A percentile compares a stretch with the other conserved stretches of the same genome.
Evolutionary conservation across 108 stramenopile genomes (phyloP).

Genomic region (Nitzschia putrida): DNA sequence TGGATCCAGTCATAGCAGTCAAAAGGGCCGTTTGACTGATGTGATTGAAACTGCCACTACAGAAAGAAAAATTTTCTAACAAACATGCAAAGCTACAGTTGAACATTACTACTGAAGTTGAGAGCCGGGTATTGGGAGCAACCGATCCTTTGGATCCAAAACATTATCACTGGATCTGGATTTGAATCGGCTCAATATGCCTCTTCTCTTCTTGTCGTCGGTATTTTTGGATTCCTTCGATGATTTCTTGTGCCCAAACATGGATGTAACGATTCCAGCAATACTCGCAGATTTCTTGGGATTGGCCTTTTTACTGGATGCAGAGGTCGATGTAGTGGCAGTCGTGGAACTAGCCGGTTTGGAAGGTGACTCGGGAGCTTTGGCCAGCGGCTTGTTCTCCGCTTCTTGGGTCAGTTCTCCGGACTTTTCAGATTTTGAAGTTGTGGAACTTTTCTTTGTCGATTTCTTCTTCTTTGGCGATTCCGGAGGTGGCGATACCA

Average conservation of each 20-base stretch:
- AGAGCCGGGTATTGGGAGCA: conserved; percentile 10
- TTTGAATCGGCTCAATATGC: neutral
- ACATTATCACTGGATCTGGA: neutral
- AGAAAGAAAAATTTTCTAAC: neutral
- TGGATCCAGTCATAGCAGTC: neutral
- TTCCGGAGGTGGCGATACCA: no score
- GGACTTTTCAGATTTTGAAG: no score
- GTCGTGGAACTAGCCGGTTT: no score
- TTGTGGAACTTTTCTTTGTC: no score
- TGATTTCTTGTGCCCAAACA: neutral
- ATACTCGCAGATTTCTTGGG: neutral
- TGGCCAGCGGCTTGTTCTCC: no score
- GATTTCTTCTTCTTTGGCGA: no score
- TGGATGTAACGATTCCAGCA: neutral
- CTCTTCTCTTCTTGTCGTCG: neutral
- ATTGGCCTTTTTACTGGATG: neutral
- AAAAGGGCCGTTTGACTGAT: neutral
- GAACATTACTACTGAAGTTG: neutral
- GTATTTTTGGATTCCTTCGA: no score
- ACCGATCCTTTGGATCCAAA: neutral
- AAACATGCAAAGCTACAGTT: neutral
- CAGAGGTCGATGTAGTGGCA: neutral
- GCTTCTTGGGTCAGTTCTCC: no score
- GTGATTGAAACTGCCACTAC: neutral
- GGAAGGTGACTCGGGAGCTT: no score